Evolutionary conservation across 176 grass and related monocot genomes (phyloP), one percentile per base, ranked within the genome.

Genomic region (Triticum dicoccoides): DNA sequence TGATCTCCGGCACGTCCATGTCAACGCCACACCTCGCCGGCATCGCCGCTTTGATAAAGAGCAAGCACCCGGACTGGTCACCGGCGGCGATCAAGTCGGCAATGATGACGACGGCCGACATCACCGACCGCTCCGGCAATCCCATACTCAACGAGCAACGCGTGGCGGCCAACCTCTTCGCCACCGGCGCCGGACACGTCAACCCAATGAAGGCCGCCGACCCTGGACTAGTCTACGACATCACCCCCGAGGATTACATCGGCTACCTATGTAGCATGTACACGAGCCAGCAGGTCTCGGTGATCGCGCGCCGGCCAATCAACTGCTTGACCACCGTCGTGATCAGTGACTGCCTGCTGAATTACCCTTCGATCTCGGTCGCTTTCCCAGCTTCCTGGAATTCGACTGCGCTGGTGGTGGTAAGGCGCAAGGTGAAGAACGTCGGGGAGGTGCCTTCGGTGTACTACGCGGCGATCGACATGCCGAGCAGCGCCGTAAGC

Each of bases 21-120:
- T 66, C 64, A 0, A 14, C 64, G 1, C 64, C 64, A 0, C 11
- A 30, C 25, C 64, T 67, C 6, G 13, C 12, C 29, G 65, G 65
- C 6, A 68, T 68, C 3, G 65, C 65, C 2, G 30, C 30, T 1
- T 3, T 34, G 3, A 68, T 68, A 30, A 68, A 68, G 65, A 34
- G 30, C 29, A 68, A 68, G 6, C 30, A 35, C 6, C 65, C 30
- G 30, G 15, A 18, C 29, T 97, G 92, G 95, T 88, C 95, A 1
- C 90, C 95, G 5, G 92, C 90, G 7, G 90, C 88, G 63, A 94
- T 97, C 81, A 97, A 97, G 37, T 97, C 95, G 14, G 95, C 95
- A 5, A 78, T 97, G 6, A 86, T 94, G 76, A 97, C 95, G 15
- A 94, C 95, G 3, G 62, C 95, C n/a, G 49, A 89, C 47, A 34